Evolutionary conservation across 495 filamentous ascomycete genomes (phyloP).

Genomic region (Penicillium paradoxum): DNA sequence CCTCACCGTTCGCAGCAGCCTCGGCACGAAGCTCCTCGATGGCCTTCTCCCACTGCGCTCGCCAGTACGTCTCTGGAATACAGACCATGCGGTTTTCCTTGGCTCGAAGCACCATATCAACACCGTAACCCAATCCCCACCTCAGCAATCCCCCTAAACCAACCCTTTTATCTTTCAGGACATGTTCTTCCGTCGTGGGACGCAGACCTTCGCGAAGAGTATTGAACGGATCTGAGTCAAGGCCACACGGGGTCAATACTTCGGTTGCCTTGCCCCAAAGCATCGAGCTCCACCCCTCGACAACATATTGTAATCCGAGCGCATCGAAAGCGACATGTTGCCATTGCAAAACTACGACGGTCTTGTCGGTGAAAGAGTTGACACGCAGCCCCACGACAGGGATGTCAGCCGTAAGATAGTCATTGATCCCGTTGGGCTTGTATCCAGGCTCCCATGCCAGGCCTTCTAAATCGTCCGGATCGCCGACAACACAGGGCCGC

Average conservation of each 20-base stretch:
- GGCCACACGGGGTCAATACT: constrained; percentile 10
- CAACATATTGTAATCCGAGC: constrained; percentile 20
- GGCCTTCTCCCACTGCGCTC: constrained; percentile 17
- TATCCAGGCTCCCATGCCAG: constrained; percentile 20
- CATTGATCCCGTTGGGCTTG: constrained; percentile 24
- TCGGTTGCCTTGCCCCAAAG: constrained; percentile 15
- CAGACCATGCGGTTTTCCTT: constrained; percentile 27
- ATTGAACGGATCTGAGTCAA: constrained; percentile 16
- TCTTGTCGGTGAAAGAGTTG: constrained; percentile 46
- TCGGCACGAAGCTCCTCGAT: constrained; percentile 16
- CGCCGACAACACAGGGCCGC: constrained; percentile 14
- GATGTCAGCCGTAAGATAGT: constrained; percentile 40
- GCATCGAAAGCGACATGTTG: constrained; percentile 25
- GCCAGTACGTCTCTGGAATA: constrained; percentile 20
- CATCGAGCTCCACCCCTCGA: constrained; percentile 22
- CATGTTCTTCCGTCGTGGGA: not conserved
- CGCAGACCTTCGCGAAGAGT: constrained; percentile 8
- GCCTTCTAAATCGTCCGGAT: constrained; percentile 15
- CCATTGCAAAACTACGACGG: constrained; percentile 37
- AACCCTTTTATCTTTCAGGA: constrained; percentile 7
- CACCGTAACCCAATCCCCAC: constrained; percentile 22
- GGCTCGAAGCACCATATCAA: constrained; percentile 20
- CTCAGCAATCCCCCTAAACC: constrained; percentile 17
- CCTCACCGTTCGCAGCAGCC: constrained; percentile 11
- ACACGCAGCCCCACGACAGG: constrained; percentile 48